Evolutionary conservation across 768 basidiomycete genomes (phyloP).

Genomic region (Panaeolus papilionaceus): DNA sequence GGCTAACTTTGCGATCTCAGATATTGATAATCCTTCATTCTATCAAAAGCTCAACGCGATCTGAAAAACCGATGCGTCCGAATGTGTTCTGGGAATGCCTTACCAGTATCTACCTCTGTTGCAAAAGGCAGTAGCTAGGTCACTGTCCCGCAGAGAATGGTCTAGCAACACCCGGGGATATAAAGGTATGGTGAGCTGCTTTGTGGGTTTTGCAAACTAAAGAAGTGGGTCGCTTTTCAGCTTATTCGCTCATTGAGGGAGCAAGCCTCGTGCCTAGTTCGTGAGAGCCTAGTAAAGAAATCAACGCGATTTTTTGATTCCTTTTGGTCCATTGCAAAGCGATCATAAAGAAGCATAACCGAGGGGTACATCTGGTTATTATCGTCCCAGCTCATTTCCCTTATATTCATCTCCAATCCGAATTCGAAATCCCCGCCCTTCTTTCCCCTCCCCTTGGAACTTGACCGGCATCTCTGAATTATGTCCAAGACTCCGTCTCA

Average conservation of each 20-base stretch:
- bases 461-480: background rate
- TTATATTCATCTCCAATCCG: conserved; percentile 19
- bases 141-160: background rate
- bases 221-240: background rate
- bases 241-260: background rate
- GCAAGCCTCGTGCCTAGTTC: background rate
- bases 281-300: conserved; percentile 9
- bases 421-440: conserved; percentile 15
- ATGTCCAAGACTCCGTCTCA: conserved; percentile 26
- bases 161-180: conserved; percentile 12
- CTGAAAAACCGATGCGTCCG: conserved; percentile 1
- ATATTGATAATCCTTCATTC: conserved; percentile 1
- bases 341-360: conserved; percentile 9
- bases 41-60: conserved; percentile 6
- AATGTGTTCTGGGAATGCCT: conserved; percentile 9
- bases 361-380: conserved; percentile 3
- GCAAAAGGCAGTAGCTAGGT: background rate
- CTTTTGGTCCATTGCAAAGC: conserved; percentile 11
- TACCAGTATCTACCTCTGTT: background rate
- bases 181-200: background rate
- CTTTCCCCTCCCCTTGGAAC: conserved; percentile 16
- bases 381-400: conserved; percentile 15
- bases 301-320: conserved; percentile 5
- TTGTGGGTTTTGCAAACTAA: background rate
- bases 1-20: conserved; percentile 10